A percentile compares a stretch with the other conserved stretches of the same genome.
These are phyloP conservation scores for Aspergillus japonicus DNA, from an alignment of 2,329 filamentous ascomycete species.

Conservation along the genomic window DNA sequence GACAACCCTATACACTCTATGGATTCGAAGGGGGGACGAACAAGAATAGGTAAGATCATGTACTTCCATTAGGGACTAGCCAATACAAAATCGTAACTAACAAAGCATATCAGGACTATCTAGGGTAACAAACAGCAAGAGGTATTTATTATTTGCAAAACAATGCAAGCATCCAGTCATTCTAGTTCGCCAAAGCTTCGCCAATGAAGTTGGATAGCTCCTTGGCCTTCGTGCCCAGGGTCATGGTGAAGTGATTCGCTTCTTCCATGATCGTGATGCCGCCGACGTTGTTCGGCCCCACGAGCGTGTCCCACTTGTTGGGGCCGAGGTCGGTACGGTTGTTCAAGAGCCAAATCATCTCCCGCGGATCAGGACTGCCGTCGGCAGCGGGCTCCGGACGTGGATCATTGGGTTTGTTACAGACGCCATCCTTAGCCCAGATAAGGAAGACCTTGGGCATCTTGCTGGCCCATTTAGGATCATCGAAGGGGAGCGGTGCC, in stretches of 20 bases:
- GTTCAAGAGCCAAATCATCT: conserved; percentile 52
- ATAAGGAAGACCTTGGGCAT: conserved; percentile 47
- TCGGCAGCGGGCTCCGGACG: conserved; percentile 41
- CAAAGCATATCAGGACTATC: not conserved
- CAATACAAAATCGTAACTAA: conserved; percentile 6
- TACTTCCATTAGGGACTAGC: not conserved
- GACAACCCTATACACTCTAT: not conserved
- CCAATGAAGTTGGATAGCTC: conserved; percentile 32
- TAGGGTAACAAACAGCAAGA: not conserved
- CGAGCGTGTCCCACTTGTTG: conserved; percentile 49
- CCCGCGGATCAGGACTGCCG: conserved; percentile 43
- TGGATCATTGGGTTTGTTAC: conserved; percentile 42
- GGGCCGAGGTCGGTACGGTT: conserved; percentile 49
- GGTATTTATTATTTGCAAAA: not conserved
- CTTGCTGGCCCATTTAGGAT: conserved; percentile 30
- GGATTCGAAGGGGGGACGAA: not conserved
- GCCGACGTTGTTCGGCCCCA: conserved; percentile 39
- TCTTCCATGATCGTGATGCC: conserved; percentile 33
- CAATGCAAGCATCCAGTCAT: not conserved
- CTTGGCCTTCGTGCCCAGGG: conserved; percentile 29
- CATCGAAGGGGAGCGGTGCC: conserved; percentile 30
- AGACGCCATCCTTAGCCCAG: conserved; percentile 52
- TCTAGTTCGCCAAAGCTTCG: conserved; percentile 21
- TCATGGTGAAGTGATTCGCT: conserved; percentile 40
- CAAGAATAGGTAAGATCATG: not conserved